Conservation (phyloP, 371 early-diverging fungal genomes). For the Smittium culicis region DNA sequence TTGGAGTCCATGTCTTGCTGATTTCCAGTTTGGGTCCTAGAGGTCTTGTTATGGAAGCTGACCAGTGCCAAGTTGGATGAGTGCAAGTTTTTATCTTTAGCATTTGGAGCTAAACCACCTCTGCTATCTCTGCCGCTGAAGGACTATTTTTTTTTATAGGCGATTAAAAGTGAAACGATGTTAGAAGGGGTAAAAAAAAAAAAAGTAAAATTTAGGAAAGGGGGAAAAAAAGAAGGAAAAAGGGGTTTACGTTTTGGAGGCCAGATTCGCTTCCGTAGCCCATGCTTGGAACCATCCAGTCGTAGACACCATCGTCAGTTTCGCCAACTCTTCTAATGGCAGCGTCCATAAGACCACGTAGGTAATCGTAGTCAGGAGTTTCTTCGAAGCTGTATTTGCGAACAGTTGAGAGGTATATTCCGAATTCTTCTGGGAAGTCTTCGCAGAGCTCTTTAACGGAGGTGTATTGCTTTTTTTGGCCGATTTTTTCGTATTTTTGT, state of each 20-base stretch:
- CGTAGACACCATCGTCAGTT: conserved; percentile 84
- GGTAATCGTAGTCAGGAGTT: conserved; percentile 89
- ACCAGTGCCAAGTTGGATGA: too few relatives aligned
- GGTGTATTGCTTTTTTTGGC: conserved; percentile 91
- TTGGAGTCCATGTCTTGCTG: too few relatives aligned
- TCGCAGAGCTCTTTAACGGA: conserved; percentile 86
- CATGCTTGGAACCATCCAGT: conserved; percentile 69
- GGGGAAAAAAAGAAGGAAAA: too few relatives aligned
- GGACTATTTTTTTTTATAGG: too few relatives aligned
- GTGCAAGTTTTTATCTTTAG: too few relatives aligned
- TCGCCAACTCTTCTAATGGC: conserved; percentile 60
- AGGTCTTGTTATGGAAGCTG: too few relatives aligned
- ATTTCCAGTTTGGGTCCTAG: too few relatives aligned
- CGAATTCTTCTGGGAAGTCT: conserved; percentile 89
- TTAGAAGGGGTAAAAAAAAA: too few relatives aligned
- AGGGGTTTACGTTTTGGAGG: neutral
- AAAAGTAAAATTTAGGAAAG: too few relatives aligned
- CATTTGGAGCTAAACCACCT: too few relatives aligned
- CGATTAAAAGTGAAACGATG: too few relatives aligned
- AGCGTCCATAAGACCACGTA: conserved; percentile 75
- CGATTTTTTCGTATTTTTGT: conserved; percentile 97
- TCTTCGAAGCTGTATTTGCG: conserved; percentile 90
- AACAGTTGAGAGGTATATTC: conserved; percentile 81
- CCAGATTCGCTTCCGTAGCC: conserved; percentile 18
- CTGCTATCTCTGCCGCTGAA: too few relatives aligned